Evolutionary conservation across 2,329 filamentous ascomycete species (phyloP), one percentile per base, ranked within the genome.

Genomic region (Aspergillus bombycis): DNA sequence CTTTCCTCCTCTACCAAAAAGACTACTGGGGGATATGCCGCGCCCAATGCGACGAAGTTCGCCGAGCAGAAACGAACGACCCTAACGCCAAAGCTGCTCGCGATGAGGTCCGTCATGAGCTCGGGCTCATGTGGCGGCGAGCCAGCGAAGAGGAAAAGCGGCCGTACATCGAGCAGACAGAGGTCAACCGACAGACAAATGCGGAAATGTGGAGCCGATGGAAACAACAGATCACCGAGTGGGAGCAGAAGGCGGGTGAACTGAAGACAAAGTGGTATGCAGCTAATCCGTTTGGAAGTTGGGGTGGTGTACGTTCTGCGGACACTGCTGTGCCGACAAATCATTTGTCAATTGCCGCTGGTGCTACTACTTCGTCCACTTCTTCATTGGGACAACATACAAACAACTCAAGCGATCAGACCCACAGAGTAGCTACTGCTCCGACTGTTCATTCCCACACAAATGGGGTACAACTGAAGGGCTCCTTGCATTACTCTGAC

Each of bases 61-160:
- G 89, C 32, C 84, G 85, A 61, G 82, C 85, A 4, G 84, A 87
- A 36, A 89, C 88, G 58, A 86, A 87, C 12, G 89, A 90, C 68
- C 81, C 88, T 0, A 84, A 86, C 50, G 88, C 90, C 8, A 96
- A 93, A 70, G 86, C 85, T 3, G 81, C 83, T 2, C 84, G 86
- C 48, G 85, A 89, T 71, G 92, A 96, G 72, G 91, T 98, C 61
- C 91, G 95, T 38, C 87, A 89, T 57, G 92, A 93, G 75, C 87
- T 95, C 11, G 94, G 94, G 32, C 90, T 91, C 74, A 94, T 95
- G 89, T 99, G 95, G 95, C 92, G 91, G 70, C 90, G 91, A 57
- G 88, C 91, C 0, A 79, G 84, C 1, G 83, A 88, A 7, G 91
- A 91, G 52, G 85, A 88, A 69, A 92, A 90, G 72, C 85, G 86